Conservation (phyloP, 73 alveolate genomes). For the Paramecium tetraurelia region DNA sequence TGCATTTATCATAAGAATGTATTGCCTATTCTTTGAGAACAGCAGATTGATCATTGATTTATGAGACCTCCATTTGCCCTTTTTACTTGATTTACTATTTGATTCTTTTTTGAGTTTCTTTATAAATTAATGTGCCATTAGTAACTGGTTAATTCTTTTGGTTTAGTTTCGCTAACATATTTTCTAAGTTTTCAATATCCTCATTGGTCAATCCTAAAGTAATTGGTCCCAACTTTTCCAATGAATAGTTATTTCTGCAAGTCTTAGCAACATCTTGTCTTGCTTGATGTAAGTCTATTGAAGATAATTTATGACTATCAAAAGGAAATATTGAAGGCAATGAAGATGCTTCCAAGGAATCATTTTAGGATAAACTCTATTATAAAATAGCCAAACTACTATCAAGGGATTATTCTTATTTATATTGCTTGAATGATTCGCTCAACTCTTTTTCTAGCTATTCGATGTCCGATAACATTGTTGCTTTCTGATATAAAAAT, state of each 20-base stretch:
- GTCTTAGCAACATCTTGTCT: neutral
- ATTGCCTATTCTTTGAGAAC: slow-evolving; percentile 31
- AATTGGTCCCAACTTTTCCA: slow-evolving; percentile 31
- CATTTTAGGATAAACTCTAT: neutral
- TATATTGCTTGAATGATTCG: neutral
- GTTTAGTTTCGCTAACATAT: neutral
- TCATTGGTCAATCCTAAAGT: slow-evolving; percentile 13
- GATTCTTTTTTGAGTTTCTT: slow-evolving; percentile 27
- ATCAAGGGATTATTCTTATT: slow-evolving; percentile 20
- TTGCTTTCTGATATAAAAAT: neutral
- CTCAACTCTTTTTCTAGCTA: slow-evolving; percentile 7
- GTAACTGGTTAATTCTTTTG: slow-evolving; percentile 4
- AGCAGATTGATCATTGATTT: neutral
- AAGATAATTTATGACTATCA: slow-evolving; percentile 26
- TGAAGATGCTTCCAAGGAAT: neutral
- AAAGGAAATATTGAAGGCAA: slow-evolving; percentile 44
- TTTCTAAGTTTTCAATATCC: slow-evolving; percentile 23
- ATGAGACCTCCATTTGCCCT: neutral
- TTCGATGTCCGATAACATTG: neutral
- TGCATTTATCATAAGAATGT: neutral
- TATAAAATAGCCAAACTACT: neutral
- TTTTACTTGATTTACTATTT: neutral
- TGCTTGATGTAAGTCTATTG: slow-evolving; percentile 6
- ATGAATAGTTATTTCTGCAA: neutral
- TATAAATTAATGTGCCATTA: slow-evolving; percentile 6